Evolutionary conservation across 129 eudicot genomes (phyloP).

Genomic region (Mikania micrantha): DNA sequence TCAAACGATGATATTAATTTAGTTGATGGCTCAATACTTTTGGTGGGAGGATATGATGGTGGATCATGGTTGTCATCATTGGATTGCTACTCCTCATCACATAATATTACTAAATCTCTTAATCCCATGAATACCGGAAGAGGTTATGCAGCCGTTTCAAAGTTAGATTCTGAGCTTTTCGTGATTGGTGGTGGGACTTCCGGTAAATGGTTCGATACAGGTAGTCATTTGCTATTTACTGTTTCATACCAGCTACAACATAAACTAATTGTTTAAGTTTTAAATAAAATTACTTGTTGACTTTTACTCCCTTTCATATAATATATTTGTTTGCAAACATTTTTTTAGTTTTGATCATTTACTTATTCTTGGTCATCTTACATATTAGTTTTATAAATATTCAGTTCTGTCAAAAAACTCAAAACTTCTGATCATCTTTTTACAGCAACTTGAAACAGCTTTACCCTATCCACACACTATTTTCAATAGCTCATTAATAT

Average conservation of each 20-base stretch:
- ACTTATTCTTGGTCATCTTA: not conserved
- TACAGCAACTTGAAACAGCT: not conserved
- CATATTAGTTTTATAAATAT: not conserved
- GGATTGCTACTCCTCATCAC: constrained; percentile 53
- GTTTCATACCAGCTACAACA: not conserved
- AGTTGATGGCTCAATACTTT: constrained; percentile 39
- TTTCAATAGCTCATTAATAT: not conserved
- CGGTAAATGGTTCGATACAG: constrained; percentile 68
- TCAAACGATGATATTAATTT: constrained; percentile 19
- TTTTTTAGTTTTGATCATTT: not conserved
- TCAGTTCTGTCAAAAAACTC: not conserved
- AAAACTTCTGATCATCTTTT: not conserved
- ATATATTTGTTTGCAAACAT: not conserved
- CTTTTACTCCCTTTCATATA: not conserved
- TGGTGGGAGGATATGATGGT: constrained; percentile 83
- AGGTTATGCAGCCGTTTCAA: constrained; percentile 52
- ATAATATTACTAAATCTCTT: constrained; percentile 35
- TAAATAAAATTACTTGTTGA: not conserved
- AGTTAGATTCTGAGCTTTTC: constrained; percentile 50
- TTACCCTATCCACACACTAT: not conserved
- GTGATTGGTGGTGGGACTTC: constrained; percentile 75
- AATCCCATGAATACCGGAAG: constrained; percentile 53
- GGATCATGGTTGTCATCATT: constrained; percentile 48
- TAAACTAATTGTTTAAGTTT: not conserved
- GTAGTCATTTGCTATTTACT: constrained; percentile 24